These are phyloP conservation scores for Ceratobasidium sp. DNA, from an alignment of 1,284 basidiomycete species.

Conservation along the genomic window DNA sequence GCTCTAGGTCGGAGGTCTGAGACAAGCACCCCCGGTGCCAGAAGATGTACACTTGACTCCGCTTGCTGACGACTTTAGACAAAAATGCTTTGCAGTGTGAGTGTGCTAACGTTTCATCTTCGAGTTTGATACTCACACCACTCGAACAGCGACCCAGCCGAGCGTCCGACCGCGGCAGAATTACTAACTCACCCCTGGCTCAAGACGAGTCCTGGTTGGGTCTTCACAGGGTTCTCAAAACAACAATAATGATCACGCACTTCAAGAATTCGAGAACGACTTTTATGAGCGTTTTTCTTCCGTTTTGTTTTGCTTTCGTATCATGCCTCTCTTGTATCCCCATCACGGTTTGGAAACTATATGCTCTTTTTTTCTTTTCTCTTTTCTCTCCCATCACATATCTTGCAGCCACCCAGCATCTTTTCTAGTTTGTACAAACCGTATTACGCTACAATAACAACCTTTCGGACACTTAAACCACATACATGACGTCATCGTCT, in stretches of 20 bases:
- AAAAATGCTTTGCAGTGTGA: conserved; percentile 90
- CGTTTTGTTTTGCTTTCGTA: conserved; percentile 38
- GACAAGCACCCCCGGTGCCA: conserved; percentile 89
- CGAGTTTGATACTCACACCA: conserved; percentile 11
- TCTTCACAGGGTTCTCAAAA: conserved; percentile 63
- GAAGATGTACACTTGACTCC: conserved; percentile 78
- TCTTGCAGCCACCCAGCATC: conserved; percentile 23
- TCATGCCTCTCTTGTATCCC: conserved; percentile 35
- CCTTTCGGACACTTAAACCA: conserved; percentile 15
- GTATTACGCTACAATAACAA: conserved; percentile 32
- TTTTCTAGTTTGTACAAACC: conserved; percentile 38
- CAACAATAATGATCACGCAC: conserved; percentile 34
- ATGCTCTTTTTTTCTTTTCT: conserved; percentile 2
- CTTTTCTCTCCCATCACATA: background rate
- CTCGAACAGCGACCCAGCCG: conserved; percentile 76
- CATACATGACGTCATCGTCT: conserved; percentile 26
- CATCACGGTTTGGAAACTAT: conserved; percentile 27
- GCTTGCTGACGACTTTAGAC: conserved; percentile 86
- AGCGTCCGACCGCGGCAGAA: conserved; percentile 85
- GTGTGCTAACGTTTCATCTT: conserved; percentile 50
- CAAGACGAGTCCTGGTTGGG: conserved; percentile 76
- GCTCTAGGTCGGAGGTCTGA: conserved; percentile 78
- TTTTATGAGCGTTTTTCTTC: conserved; percentile 9
- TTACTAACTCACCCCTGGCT: conserved; percentile 89
- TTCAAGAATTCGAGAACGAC: conserved; percentile 37